Evolutionary conservation across 345 rosid genomes (phyloP).

Genomic region (Geranium brycei): DNA sequence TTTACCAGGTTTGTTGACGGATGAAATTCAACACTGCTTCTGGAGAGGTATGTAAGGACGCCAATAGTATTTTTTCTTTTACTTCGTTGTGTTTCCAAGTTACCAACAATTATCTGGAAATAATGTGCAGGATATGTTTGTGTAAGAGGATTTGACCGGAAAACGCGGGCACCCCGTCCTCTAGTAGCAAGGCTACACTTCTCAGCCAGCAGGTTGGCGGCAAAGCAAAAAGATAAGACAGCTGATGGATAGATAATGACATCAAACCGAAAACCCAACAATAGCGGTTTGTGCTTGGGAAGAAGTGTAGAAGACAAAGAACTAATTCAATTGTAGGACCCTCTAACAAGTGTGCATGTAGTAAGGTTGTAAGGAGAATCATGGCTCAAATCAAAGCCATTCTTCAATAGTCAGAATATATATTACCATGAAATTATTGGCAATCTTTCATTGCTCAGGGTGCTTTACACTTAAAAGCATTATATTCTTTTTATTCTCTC

Average conservation of each 20-base stretch:
- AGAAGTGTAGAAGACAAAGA: no score
- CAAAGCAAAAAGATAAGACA: constrained; percentile 8
- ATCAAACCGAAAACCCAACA: no score
- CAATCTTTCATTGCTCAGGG: no score
- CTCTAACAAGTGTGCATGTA: no score
- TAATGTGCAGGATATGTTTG: constrained; percentile 69
- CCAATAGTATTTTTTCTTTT: background rate
- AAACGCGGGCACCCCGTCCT: constrained; percentile 61
- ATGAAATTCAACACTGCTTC: constrained; percentile 74
- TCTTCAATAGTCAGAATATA: no score
- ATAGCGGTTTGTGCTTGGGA: no score
- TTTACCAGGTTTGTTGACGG: constrained; percentile 59
- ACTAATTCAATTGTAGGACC: no score
- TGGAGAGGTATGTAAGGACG: constrained; percentile 62
- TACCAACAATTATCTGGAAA: background rate
- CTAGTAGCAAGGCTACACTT: constrained; percentile 71
- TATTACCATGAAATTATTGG: no score
- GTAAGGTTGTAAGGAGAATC: no score
- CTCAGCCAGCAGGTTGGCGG: constrained; percentile 49
- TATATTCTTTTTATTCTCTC: no score
- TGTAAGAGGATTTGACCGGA: constrained; percentile 72
- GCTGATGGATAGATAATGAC: background rate
- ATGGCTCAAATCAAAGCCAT: no score
- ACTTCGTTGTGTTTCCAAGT: constrained; percentile 5
- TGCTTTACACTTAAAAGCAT: no score